These are phyloP conservation scores for Penicillium sp. DNA, from an alignment of 2,329 filamentous ascomycete genomes.

Conservation along the genomic window DNA sequence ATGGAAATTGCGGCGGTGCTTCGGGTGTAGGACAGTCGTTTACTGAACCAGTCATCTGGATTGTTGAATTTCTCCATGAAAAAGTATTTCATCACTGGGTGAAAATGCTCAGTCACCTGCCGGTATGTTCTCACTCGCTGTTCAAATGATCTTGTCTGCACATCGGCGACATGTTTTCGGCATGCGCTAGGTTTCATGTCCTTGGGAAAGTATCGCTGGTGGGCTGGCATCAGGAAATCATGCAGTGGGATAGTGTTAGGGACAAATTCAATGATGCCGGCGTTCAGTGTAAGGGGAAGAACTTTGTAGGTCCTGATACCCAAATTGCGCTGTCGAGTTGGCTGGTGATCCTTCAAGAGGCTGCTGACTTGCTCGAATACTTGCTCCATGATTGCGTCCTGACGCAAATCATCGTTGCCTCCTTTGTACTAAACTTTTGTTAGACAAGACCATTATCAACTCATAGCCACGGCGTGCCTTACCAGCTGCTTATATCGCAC, in stretches of 20 bases:
- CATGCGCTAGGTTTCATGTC: constrained; percentile 72
- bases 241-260: constrained; percentile 87
- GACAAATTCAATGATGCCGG: constrained; percentile 96
- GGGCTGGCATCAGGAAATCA: constrained; percentile 85
- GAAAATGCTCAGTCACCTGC: constrained; percentile 72
- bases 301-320: constrained; percentile 97
- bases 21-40: constrained; percentile 81
- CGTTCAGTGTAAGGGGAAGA: constrained; percentile 73
- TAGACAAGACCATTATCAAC: background rate
- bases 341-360: constrained; percentile 75
- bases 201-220: constrained; percentile 76
- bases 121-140: constrained; percentile 68
- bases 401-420: constrained; percentile 89
- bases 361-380: constrained; percentile 95
- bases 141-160: constrained; percentile 63
- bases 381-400: constrained; percentile 99
- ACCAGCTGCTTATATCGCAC: constrained; percentile 76
- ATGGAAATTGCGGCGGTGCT: constrained; percentile 94
- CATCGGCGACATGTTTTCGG: constrained; percentile 70
- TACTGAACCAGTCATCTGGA: constrained; percentile 92
- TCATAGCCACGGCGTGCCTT: constrained; percentile 23
- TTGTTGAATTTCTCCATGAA: constrained; percentile 92
- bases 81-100: constrained; percentile 92
- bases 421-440: constrained; percentile 63
- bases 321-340: constrained; percentile 79